Conservation (phyloP, 2,329 filamentous ascomycete genomes). For the Madurella mycetomatis region DNA sequence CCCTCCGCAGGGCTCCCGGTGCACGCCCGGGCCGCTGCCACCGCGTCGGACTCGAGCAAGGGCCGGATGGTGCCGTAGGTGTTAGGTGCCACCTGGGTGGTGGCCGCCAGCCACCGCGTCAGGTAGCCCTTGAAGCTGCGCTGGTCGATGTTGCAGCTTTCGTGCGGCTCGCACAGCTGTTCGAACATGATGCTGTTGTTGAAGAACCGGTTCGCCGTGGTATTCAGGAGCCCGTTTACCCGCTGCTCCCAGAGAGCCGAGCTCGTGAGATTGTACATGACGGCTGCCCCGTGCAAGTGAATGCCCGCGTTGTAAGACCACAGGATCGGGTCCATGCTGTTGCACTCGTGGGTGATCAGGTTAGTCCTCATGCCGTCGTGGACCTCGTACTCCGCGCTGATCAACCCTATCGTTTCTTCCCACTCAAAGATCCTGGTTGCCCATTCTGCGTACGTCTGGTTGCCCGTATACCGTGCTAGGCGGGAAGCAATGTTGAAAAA, state of each 20-base stretch:
- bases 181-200: conserved; percentile 58
- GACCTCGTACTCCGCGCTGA: conserved; percentile 51
- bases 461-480: conserved; percentile 72
- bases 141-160: conserved; percentile 66
- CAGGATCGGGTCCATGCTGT: conserved; percentile 51
- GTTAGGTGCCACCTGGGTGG: conserved; percentile 51
- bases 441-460: conserved; percentile 73
- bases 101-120: conserved; percentile 59
- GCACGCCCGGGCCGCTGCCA: conserved; percentile 50
- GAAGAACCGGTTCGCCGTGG: conserved; percentile 56
- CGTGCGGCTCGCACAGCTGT: conserved; percentile 58
- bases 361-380: conserved; percentile 47
- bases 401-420: conserved; percentile 52
- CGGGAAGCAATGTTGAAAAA: conserved; percentile 68
- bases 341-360: conserved; percentile 39
- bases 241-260: conserved; percentile 51
- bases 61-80: conserved; percentile 46
- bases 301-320: conserved; percentile 70
- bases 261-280: conserved; percentile 60
- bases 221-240: conserved; percentile 53
- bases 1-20: conserved; percentile 38
- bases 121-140: conserved; percentile 73
- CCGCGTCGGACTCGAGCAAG: conserved; percentile 48
- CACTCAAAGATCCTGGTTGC: conserved; percentile 67
- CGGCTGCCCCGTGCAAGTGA: conserved; percentile 57